Percentiles rank a stretch among this genome's conserved stretches.
These are phyloP conservation scores for Botryotinia narcissicola DNA, from an alignment of 2,329 filamentous ascomycete species.

Conservation along the genomic window DNA sequence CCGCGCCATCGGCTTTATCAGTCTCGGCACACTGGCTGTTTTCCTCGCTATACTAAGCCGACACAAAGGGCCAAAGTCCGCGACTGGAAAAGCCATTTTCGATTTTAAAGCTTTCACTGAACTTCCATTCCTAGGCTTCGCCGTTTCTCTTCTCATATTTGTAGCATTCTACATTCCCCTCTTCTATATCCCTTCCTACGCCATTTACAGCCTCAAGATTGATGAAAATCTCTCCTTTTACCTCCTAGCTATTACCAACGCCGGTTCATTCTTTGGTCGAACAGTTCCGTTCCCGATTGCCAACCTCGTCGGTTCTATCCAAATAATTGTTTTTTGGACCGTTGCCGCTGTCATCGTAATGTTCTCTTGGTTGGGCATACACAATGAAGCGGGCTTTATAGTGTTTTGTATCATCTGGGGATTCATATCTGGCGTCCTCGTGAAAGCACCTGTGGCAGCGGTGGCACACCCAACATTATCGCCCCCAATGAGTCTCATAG, in stretches of 20 bases:
- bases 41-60: constrained; percentile 1
- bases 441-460: constrained; percentile 10
- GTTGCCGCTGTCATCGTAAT: constrained; percentile 27
- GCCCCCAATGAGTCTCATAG: constrained; percentile 16
- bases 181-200: constrained; percentile 45
- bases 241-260: constrained; percentile 52
- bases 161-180: constrained; percentile 51
- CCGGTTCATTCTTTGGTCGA: constrained; percentile 49
- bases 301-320: constrained; percentile 49
- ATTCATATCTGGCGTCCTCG: constrained; percentile 62
- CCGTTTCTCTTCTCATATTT: constrained; percentile 42
- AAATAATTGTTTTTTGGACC: constrained; percentile 34
- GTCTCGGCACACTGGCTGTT: constrained; percentile 36
- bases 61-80: background rate
- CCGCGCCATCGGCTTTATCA: constrained; percentile 52
- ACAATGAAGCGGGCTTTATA: constrained; percentile 59
- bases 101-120: constrained; percentile 38
- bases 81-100: background rate
- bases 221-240: constrained; percentile 47
- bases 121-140: constrained; percentile 38
- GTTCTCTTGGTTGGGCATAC: constrained; percentile 46
- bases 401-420: constrained; percentile 75
- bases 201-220: constrained; percentile 45
- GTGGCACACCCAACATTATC: constrained; percentile 15
- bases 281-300: constrained; percentile 48